Evolutionary conservation across 768 basidiomycete genomes (phyloP).

Genomic region (Naganishia onofrii): DNA sequence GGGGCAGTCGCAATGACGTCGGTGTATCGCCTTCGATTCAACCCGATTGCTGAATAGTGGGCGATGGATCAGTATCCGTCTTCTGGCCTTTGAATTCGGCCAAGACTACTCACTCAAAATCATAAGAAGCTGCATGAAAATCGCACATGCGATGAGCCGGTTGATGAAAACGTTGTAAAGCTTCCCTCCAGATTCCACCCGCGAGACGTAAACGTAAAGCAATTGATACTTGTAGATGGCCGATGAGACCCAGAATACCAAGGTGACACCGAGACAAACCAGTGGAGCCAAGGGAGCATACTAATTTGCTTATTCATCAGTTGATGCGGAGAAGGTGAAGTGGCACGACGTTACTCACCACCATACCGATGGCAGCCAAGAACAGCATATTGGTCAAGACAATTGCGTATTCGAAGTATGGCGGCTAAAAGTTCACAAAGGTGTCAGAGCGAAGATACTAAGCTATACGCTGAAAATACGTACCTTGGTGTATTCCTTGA

Average conservation of each 20-base stretch:
- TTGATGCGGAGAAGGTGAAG: background rate
- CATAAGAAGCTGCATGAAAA: slow-evolving; percentile 73
- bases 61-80: slow-evolving; percentile 34
- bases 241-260: slow-evolving; percentile 71
- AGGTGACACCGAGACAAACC: slow-evolving; percentile 73
- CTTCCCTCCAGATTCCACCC: slow-evolving; percentile 89
- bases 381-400: slow-evolving; percentile 59
- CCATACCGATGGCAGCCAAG: slow-evolving; percentile 87
- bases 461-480: background rate
- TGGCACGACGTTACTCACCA: slow-evolving; percentile 46
- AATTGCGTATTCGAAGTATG: slow-evolving; percentile 77
- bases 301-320: background rate
- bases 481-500: slow-evolving; percentile 51
- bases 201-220: slow-evolving; percentile 87
- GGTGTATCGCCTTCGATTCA: slow-evolving; percentile 67
- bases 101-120: slow-evolving; percentile 64
- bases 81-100: slow-evolving; percentile 24
- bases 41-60: slow-evolving; percentile 67
- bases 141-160: slow-evolving; percentile 69
- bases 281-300: slow-evolving; percentile 93
- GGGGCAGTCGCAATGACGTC: slow-evolving; percentile 75
- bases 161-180: slow-evolving; percentile 94
- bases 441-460: slow-evolving; percentile 39
- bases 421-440: slow-evolving; percentile 58
- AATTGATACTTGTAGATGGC: slow-evolving; percentile 77